Evolutionary conservation across 2,329 filamentous ascomycete genomes (phyloP).

Genomic region (Colletotrichum lini): DNA sequence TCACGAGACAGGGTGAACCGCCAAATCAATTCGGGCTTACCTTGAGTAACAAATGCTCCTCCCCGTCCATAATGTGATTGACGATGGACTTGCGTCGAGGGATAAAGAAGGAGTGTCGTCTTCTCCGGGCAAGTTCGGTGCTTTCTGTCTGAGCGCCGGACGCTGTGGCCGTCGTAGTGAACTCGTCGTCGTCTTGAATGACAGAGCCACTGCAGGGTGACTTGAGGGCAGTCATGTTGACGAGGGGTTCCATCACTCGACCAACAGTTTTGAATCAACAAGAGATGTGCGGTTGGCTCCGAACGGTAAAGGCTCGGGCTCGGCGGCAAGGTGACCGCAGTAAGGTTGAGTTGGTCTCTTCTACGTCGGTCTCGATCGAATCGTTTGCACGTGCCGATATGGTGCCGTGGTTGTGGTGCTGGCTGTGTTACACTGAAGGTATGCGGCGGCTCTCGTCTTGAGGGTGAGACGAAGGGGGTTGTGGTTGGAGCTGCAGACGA

Average conservation of each 20-base stretch:
- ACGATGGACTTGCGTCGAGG: slow-evolving; percentile 72
- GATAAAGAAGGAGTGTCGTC: slow-evolving; percentile 71
- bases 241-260: slow-evolving; percentile 38
- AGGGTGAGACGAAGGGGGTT: background rate
- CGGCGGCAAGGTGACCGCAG: slow-evolving; percentile 17
- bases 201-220: slow-evolving; percentile 54
- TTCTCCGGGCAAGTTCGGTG: slow-evolving; percentile 54
- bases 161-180: slow-evolving; percentile 51
- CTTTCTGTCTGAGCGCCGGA: slow-evolving; percentile 58
- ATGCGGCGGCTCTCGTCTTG: slow-evolving; percentile 17
- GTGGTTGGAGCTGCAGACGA: slow-evolving; percentile 25
- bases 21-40: slow-evolving; percentile 49
- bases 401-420: slow-evolving; percentile 18
- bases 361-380: background rate
- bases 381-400: slow-evolving; percentile 8
- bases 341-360: background rate
- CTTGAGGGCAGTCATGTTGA: slow-evolving; percentile 56
- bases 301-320: slow-evolving; percentile 21
- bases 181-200: slow-evolving; percentile 53
- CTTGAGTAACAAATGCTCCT: slow-evolving; percentile 73
- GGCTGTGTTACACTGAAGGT: slow-evolving; percentile 26
- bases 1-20: background rate
- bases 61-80: slow-evolving; percentile 72
- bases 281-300: background rate
- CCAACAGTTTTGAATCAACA: background rate